Conservation (phyloP, 768 basidiomycete species). For the Suillus subaureus region DNA sequence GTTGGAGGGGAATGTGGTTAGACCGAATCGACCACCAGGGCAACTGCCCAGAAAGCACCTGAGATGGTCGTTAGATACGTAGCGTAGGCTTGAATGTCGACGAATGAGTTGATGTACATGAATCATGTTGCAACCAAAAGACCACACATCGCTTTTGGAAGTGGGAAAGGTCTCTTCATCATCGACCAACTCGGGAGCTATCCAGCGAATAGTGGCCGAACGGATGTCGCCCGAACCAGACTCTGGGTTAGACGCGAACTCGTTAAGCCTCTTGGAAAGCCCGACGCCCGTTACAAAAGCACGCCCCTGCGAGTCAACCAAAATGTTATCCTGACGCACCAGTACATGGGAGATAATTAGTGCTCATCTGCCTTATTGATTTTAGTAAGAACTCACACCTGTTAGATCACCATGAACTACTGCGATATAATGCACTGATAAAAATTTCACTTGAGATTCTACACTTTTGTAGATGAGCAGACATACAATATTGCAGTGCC, state of each 20-base stretch:
- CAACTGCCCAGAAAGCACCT: conserved; percentile 10
- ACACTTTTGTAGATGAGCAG: background rate
- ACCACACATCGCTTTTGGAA: conserved; percentile 3
- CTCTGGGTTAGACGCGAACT: background rate
- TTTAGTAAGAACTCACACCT: background rate
- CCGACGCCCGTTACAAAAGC: conserved; percentile 47
- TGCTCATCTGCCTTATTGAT: background rate
- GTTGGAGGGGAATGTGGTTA: background rate
- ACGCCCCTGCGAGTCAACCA: conserved; percentile 43
- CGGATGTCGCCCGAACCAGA: conserved; percentile 14
- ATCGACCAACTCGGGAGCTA: conserved; percentile 4
- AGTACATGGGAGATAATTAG: background rate
- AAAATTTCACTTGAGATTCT: background rate
- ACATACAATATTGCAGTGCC: conserved; percentile 10
- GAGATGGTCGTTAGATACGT: background rate
- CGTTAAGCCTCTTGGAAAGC: conserved; percentile 35
- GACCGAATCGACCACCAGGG: background rate
- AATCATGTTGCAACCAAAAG: conserved; percentile 4
- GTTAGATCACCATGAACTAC: conserved; percentile 12
- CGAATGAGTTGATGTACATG: background rate
- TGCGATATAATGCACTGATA: conserved; percentile 2
- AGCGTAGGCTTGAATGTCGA: background rate
- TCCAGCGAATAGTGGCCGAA: background rate
- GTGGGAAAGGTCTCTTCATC: background rate
- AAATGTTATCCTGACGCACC: conserved; percentile 37